Conservation (phyloP, 2,329 filamentous ascomycete species). For the Helicocarpus griseus region DNA sequence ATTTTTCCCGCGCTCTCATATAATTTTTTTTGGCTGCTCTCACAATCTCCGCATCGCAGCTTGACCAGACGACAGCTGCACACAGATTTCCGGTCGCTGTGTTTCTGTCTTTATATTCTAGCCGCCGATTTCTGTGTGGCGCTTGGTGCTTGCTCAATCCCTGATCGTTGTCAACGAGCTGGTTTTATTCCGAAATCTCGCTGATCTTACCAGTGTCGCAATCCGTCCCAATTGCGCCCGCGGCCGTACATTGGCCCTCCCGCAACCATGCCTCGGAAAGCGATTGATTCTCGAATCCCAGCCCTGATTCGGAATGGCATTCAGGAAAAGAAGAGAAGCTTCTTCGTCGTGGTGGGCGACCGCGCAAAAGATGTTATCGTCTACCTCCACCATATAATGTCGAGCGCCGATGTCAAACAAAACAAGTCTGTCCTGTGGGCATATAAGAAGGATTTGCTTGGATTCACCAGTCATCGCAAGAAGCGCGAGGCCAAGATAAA, state of each 20-base stretch:
- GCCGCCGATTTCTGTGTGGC: no score
- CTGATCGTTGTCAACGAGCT: no score
- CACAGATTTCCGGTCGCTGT: no score
- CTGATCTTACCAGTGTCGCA: background rate
- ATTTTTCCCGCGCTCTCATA: background rate
- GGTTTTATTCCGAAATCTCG: background rate
- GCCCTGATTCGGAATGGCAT: conserved; percentile 85
- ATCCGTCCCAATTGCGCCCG: background rate
- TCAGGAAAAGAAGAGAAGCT: conserved; percentile 92
- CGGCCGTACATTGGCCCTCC: background rate
- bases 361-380: conserved; percentile 94
- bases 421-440: conserved; percentile 97
- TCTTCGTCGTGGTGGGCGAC: conserved; percentile 95
- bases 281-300: conserved; percentile 78
- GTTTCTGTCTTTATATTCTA: no score
- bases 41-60: background rate
- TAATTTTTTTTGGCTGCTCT: background rate
- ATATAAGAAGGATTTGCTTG: conserved; percentile 94
- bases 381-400: conserved; percentile 86
- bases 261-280: conserved; percentile 35
- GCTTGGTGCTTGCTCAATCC: no score
- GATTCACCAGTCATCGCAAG: conserved; percentile 91
- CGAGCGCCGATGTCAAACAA: conserved; percentile 79
- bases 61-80: no score
- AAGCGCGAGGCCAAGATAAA: conserved; percentile 98